phyloP scores from a whole-genome alignment of 345 rosid genomes.

The Gossypium anomalum region DNA sequence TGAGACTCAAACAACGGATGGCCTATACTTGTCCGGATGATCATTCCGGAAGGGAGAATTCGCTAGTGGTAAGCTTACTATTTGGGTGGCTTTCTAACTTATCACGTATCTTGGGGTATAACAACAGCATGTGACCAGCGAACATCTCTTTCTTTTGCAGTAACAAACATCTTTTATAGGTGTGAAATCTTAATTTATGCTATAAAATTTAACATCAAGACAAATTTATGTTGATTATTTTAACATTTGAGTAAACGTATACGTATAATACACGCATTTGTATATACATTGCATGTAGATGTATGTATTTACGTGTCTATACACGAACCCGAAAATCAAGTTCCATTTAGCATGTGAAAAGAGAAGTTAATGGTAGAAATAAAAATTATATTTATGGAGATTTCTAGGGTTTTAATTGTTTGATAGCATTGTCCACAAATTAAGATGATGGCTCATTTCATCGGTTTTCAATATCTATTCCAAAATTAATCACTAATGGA shows the following conservation, averaged over 20 bases:
- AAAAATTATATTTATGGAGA: neutral
- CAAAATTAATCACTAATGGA: conserved; percentile 36
- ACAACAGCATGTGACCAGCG: neutral
- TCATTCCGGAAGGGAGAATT: no score
- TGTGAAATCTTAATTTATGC: neutral
- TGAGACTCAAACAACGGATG: no score
- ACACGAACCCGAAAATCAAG: neutral
- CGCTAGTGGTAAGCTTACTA: no score
- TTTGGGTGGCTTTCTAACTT: no score
- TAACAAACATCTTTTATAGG: neutral
- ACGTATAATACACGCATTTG: neutral
- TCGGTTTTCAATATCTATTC: conserved; percentile 26
- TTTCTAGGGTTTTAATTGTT: neutral
- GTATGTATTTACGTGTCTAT: neutral
- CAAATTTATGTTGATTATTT: neutral
- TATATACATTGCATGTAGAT: neutral
- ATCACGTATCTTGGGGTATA: no score
- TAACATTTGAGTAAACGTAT: neutral
- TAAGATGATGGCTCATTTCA: conserved; percentile 21
- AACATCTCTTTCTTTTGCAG: neutral
- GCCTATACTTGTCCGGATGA: no score
- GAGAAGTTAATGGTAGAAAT: neutral
- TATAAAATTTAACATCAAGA: neutral
- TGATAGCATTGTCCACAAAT: conserved; percentile 29
- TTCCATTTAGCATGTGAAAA: conserved; percentile 8